Percentiles rank a stretch among this genome's conserved stretches.
phyloP scores from a whole-genome alignment of 345 rosid genomes.

The Corchorus olitorius region DNA sequence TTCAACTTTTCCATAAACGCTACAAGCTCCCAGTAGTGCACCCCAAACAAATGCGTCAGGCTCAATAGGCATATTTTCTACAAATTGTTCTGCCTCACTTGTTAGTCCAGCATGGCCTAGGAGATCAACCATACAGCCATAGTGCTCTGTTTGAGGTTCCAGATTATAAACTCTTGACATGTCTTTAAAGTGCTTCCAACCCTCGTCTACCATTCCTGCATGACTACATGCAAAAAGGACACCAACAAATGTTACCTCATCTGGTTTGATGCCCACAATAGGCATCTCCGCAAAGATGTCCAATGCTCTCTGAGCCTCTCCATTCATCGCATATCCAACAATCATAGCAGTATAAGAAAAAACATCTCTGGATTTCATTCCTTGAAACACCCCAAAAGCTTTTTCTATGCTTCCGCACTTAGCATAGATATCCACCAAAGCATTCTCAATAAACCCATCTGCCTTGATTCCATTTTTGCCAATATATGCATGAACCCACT shows the following conservation, averaged over 20 bases:
- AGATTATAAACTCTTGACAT: constrained; percentile 47
- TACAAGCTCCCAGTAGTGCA: constrained; percentile 56
- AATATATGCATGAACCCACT: constrained; percentile 51
- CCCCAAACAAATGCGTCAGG: constrained; percentile 61
- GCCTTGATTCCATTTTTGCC: constrained; percentile 37
- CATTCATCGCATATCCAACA: constrained; percentile 54
- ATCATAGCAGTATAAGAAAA: constrained; percentile 59
- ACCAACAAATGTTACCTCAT: constrained; percentile 56
- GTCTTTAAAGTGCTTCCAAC: constrained; percentile 44
- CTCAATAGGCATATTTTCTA: constrained; percentile 45
- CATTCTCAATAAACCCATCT: constrained; percentile 50
- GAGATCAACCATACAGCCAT: constrained; percentile 63
- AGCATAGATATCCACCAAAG: constrained; percentile 60
- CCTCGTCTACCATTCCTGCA: constrained; percentile 52
- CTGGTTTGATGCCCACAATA: constrained; percentile 36
- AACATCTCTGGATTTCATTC: constrained; percentile 44
- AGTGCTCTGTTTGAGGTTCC: constrained; percentile 56
- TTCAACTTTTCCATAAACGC: constrained; percentile 46
- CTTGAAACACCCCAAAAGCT: constrained; percentile 41
- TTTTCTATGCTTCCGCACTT: constrained; percentile 52
- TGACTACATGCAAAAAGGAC: constrained; percentile 58
- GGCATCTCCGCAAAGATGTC: constrained; percentile 49
- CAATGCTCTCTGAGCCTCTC: constrained; percentile 41
- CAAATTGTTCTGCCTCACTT: constrained; percentile 39
- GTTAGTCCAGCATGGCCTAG: constrained; percentile 55